Evolutionary conservation across 1,284 basidiomycete species (phyloP).

Genomic region (Phylloboletellus chloephorus): DNA sequence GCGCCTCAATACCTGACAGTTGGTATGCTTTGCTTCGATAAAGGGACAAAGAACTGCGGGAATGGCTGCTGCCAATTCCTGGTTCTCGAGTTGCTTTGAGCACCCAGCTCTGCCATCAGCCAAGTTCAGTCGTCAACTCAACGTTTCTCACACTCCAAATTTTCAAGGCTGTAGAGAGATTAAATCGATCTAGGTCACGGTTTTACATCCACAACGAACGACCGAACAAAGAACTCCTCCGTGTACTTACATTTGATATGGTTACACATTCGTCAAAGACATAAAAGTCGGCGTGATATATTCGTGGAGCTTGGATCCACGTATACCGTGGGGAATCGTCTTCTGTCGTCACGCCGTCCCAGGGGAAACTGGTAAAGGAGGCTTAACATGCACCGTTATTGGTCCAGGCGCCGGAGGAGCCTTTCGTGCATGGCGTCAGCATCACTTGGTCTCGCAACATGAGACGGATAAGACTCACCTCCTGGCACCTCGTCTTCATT

Average conservation of each 20-base stretch:
- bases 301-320: not conserved
- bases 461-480: constrained; percentile 6
- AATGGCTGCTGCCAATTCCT: too few relatives aligned
- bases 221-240: too few relatives aligned
- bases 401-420: constrained; percentile 15
- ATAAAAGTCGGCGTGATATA: not conserved
- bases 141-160: not conserved
- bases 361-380: not conserved
- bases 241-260: too few relatives aligned
- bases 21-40: too few relatives aligned
- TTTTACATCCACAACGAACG: not conserved
- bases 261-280: not conserved
- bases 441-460: not conserved
- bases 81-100: too few relatives aligned
- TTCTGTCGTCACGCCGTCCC: not conserved
- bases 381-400: constrained; percentile 16
- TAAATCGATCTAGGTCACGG: too few relatives aligned
- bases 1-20: too few relatives aligned
- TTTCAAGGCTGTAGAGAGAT: too few relatives aligned
- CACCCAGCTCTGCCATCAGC: not conserved
- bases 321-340: not conserved
- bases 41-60: too few relatives aligned
- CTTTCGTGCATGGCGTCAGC: constrained; percentile 4
- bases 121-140: not conserved
- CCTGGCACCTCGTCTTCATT: constrained; percentile 19